Evolutionary conservation across 257 asterid species (phyloP).

Genomic region (Petunia secreta): DNA sequence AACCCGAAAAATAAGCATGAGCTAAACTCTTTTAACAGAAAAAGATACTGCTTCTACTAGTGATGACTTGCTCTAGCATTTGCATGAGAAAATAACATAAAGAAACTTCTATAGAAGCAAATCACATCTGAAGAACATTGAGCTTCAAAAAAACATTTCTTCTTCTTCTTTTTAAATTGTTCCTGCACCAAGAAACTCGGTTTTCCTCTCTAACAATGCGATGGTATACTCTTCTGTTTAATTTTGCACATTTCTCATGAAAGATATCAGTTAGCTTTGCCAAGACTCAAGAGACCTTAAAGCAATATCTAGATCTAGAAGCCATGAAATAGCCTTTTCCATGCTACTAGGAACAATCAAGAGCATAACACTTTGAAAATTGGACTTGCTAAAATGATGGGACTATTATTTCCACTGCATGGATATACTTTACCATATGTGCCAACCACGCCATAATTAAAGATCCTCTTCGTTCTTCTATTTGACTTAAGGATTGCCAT

Average conservation of each 20-base stretch:
- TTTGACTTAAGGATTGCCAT: neutral
- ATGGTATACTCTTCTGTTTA: constrained; percentile 5
- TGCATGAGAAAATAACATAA: neutral
- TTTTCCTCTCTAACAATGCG: neutral
- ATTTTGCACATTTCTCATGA: neutral
- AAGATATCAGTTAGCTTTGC: constrained; percentile 4
- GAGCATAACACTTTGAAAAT: neutral
- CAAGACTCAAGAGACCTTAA: neutral
- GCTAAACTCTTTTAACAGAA: neutral
- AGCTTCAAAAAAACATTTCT: neutral
- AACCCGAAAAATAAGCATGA: neutral
- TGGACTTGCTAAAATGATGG: constrained; percentile 11
- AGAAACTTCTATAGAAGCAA: constrained; percentile 9
- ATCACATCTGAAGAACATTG: neutral
- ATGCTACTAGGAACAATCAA: constrained; percentile 10
- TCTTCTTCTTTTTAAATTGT: neutral
- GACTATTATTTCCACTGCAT: constrained; percentile 7
- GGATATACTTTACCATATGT: neutral
- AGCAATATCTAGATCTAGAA: neutral
- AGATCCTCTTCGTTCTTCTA: neutral
- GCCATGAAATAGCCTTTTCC: constrained; percentile 11
- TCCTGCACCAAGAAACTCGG: neutral
- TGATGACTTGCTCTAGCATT: neutral
- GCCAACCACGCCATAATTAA: neutral
- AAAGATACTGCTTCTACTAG: neutral